Percentiles rank a stretch among this genome's conserved stretches.
These are phyloP conservation scores for Flaveria sonorensis DNA, from an alignment of 129 eudicot species.

Conservation along the genomic window DNA sequence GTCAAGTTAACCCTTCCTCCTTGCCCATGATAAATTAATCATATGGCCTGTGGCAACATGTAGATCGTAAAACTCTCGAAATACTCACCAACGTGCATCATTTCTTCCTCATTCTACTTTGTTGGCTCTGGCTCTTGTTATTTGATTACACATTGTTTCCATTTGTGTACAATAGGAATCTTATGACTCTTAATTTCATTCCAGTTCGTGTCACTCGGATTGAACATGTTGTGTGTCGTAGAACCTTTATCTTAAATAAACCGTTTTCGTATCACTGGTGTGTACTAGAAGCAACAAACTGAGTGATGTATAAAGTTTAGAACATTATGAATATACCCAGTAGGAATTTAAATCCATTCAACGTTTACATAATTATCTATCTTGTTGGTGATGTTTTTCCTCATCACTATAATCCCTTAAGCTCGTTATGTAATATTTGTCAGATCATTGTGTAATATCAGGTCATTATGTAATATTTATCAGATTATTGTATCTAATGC, in stretches of 20 bases:
- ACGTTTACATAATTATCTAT: no score
- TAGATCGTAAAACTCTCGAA: conserved; percentile 71
- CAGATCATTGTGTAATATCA: no score
- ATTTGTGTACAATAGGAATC: conserved; percentile 64
- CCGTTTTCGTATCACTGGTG: no score
- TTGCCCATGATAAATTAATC: conserved; percentile 70
- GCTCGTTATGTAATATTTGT: no score
- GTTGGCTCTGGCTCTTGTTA: conserved; percentile 45
- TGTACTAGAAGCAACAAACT: not conserved
- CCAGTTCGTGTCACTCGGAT: conserved; percentile 73
- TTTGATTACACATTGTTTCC: conserved; percentile 54
- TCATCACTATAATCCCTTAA: no score
- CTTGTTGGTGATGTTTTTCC: no score
- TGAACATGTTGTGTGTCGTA: conserved; percentile 80
- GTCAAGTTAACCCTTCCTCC: conserved; percentile 81
- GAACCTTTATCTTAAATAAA: conserved; percentile 39
- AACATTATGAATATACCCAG: no score
- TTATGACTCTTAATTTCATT: conserved; percentile 71
- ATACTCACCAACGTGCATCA: conserved; percentile 78
- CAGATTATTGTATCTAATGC: no score
- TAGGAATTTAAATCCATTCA: no score
- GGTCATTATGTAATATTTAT: no score
- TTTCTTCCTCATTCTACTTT: conserved; percentile 65
- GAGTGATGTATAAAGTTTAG: not conserved
- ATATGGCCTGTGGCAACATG: conserved; percentile 74